phyloP scores from a whole-genome alignment of 73 alveolate genomes.

The Paramecium octaurelia region DNA sequence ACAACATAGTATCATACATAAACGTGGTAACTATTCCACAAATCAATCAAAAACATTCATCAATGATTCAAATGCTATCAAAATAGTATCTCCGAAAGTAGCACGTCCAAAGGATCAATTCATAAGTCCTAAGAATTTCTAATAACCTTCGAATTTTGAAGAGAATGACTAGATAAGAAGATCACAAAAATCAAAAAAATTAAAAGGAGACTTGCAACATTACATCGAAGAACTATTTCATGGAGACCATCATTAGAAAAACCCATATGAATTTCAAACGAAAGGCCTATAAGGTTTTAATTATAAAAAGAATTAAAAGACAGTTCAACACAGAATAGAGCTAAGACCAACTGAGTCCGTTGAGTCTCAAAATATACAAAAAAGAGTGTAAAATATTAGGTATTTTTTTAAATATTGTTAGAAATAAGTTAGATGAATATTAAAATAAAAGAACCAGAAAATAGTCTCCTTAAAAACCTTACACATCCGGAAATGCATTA shows the following conservation, averaged over 20 bases:
- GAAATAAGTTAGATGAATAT: not conserved
- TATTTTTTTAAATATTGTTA: not conserved
- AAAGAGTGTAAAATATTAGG: constrained; percentile 20
- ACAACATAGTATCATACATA: not conserved
- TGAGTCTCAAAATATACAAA: not conserved
- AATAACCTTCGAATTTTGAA: not conserved
- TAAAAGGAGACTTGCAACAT: not conserved
- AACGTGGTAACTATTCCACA: not conserved
- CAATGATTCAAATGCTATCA: not conserved
- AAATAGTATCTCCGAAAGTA: not conserved
- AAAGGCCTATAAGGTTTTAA: constrained; percentile 6
- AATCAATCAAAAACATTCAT: not conserved
- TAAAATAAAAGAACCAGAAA: not conserved
- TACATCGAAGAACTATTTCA: not conserved
- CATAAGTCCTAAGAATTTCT: not conserved
- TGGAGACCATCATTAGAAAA: not conserved
- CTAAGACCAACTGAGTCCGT: not conserved
- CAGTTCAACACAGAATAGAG: not conserved
- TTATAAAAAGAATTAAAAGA: not conserved
- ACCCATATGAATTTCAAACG: not conserved
- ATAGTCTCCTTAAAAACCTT: not conserved
- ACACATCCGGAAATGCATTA: not conserved
- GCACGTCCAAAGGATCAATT: not conserved
- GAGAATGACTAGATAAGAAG: not conserved
- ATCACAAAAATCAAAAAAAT: not conserved